Percentiles rank a stretch among this genome's conserved stretches.
Evolutionary conservation across 768 basidiomycete species (phyloP).

Genomic region (Lanmaoa pseudosensibilis): DNA sequence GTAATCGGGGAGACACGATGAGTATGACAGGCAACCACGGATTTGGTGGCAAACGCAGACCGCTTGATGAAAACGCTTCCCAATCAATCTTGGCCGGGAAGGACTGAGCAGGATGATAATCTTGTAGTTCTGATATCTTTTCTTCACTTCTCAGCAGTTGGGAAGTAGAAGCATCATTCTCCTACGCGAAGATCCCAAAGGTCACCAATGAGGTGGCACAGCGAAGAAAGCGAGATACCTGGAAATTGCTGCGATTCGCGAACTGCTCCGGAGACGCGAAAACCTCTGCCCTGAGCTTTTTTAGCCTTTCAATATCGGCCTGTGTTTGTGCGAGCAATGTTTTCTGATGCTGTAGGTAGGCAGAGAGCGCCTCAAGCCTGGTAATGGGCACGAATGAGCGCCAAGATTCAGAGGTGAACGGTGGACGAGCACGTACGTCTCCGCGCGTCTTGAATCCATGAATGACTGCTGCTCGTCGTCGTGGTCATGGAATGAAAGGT

Average conservation of each 20-base stretch:
- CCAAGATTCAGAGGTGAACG: not conserved
- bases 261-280: conserved; percentile 37
- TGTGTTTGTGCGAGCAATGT: conserved; percentile 58
- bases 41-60: conserved; percentile 37
- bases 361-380: conserved; percentile 58
- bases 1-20: conserved; percentile 1
- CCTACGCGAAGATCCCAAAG: conserved; percentile 7
- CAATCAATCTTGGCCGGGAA: conserved; percentile 58
- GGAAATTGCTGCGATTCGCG: conserved; percentile 30
- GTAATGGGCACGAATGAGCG: conserved; percentile 1
- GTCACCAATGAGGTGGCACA: conserved; percentile 24
- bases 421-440: conserved; percentile 28
- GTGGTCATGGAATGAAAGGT: conserved; percentile 34
- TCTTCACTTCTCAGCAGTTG: conserved; percentile 37
- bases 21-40: conserved; percentile 4
- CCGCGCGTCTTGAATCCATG: conserved; percentile 37
- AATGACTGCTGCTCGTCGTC: conserved; percentile 24
- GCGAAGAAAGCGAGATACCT: conserved; percentile 31
- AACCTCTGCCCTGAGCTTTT: conserved; percentile 42
- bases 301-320: conserved; percentile 60
- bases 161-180: conserved; percentile 4
- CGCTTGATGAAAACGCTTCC: conserved; percentile 55
- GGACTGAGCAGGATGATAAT: conserved; percentile 41
- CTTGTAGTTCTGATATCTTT: conserved; percentile 44
- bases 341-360: conserved; percentile 63